Evolutionary conservation across 257 asterid genomes (phyloP).

Genomic region (Ballota nigra): DNA sequence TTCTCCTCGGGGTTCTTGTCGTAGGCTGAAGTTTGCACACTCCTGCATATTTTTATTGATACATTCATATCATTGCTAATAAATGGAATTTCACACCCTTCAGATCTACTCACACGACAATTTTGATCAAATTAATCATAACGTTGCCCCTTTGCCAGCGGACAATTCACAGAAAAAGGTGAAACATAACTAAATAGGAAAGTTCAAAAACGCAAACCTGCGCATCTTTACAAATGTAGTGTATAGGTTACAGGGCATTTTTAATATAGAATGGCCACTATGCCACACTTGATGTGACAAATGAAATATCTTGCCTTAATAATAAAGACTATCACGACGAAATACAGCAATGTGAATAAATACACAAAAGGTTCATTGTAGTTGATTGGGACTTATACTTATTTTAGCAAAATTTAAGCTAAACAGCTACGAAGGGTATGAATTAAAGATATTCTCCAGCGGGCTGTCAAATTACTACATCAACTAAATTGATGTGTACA

Average conservation of each 20-base stretch:
- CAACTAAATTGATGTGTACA: not conserved
- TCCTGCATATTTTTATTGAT: slow-evolving; percentile 34
- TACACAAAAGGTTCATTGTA: not conserved
- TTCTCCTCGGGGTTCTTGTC: slow-evolving; percentile 82
- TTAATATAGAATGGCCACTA: not conserved
- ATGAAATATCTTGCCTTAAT: not conserved
- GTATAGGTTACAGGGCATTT: not conserved
- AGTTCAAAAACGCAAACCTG: no score
- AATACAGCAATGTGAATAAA: not conserved
- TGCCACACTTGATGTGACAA: not conserved
- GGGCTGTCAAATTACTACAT: not conserved
- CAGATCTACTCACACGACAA: not conserved
- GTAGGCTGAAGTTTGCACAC: slow-evolving; percentile 69
- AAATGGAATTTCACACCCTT: not conserved
- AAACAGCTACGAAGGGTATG: not conserved
- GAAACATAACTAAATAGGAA: not conserved
- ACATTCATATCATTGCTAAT: not conserved
- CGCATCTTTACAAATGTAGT: not conserved
- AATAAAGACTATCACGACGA: not conserved
- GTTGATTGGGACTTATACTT: not conserved
- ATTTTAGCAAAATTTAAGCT: not conserved
- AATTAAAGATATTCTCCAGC: not conserved
- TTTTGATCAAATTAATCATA: not conserved
- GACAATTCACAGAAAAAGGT: not conserved
- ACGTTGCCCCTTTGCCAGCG: not conserved